Conservation (phyloP, 2,329 filamentous ascomycete species). For the Microdochium bolleyi region DNA sequence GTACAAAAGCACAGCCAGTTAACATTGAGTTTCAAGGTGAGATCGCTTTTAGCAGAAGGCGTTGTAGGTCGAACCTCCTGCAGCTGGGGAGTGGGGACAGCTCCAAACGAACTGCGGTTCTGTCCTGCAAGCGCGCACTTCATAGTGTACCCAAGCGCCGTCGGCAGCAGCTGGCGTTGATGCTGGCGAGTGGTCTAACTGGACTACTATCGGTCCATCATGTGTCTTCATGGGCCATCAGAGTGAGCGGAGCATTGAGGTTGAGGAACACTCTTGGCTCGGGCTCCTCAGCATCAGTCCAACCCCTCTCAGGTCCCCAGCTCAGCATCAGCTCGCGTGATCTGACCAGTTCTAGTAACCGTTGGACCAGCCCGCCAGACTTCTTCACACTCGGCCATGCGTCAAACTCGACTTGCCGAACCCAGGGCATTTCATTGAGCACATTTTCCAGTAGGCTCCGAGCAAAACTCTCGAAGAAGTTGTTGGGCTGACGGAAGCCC, state of each 20-base stretch:
- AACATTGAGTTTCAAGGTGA: no score
- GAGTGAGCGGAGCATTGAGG: not conserved
- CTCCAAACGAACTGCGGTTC: no score
- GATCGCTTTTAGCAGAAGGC: no score
- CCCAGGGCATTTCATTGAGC: slow-evolving; percentile 45
- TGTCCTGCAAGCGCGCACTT: no score
- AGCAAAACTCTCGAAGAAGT: slow-evolving; percentile 65
- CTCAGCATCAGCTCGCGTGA: slow-evolving; percentile 42
- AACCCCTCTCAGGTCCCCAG: slow-evolving; percentile 62
- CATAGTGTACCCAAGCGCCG: no score
- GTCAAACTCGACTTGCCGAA: slow-evolving; percentile 60
- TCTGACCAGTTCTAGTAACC: slow-evolving; percentile 44
- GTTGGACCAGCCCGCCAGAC: slow-evolving; percentile 55
- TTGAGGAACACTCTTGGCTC: not conserved
- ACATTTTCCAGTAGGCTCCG: slow-evolving; percentile 47
- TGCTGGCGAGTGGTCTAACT: no score
- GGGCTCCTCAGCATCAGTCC: slow-evolving; percentile 44
- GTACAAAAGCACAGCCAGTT: no score
- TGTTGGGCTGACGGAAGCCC: slow-evolving; percentile 56
- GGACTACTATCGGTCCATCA: no score
- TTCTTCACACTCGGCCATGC: slow-evolving; percentile 59
- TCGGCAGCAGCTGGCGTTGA: no score
- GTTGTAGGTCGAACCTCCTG: no score
- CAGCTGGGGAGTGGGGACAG: no score
- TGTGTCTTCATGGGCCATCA: no score